Percentiles rank a stretch among this genome's conserved stretches.
phyloP scores from a whole-genome alignment of 257 asterid species.

The Osmanthus fragrans region DNA sequence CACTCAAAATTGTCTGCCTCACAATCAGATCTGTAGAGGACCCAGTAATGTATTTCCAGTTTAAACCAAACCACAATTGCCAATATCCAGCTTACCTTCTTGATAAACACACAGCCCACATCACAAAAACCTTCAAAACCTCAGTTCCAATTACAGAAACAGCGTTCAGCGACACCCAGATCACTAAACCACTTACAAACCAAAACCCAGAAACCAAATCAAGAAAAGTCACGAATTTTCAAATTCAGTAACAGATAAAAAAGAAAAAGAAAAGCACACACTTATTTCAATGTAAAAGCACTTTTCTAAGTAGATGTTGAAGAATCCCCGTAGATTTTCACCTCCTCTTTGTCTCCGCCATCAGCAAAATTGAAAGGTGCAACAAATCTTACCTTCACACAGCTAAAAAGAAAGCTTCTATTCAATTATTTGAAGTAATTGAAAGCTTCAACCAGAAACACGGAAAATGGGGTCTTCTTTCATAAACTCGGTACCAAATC shows the following conservation, averaged over 20 bases:
- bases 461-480: constrained; percentile 51
- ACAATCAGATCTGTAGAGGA: constrained; percentile 24
- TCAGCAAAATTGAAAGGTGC: constrained; percentile 21
- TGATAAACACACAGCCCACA: background rate
- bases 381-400: constrained; percentile 25
- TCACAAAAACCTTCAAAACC: background rate
- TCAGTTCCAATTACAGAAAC: constrained; percentile 16
- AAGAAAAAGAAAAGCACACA: too few species aligned
- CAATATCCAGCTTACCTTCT: constrained; percentile 9
- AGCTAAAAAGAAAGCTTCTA: background rate
- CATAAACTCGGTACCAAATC: constrained; percentile 21
- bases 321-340: constrained; percentile 1
- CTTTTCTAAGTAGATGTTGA: constrained; percentile 14
- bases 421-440: constrained; percentile 15
- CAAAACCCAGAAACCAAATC: background rate
- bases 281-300: constrained; percentile 16
- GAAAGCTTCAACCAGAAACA: constrained; percentile 31
- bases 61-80: constrained; percentile 16
- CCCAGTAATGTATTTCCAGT: constrained; percentile 21
- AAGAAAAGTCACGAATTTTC: constrained; percentile 23
- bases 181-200: constrained; percentile 10
- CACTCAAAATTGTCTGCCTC: constrained; percentile 15
- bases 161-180: constrained; percentile 25
- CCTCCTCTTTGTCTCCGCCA: background rate
- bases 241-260: constrained; percentile 9